Evolutionary conservation across 768 basidiomycete species (phyloP).

Genomic region (Gymnopilus junonius): DNA sequence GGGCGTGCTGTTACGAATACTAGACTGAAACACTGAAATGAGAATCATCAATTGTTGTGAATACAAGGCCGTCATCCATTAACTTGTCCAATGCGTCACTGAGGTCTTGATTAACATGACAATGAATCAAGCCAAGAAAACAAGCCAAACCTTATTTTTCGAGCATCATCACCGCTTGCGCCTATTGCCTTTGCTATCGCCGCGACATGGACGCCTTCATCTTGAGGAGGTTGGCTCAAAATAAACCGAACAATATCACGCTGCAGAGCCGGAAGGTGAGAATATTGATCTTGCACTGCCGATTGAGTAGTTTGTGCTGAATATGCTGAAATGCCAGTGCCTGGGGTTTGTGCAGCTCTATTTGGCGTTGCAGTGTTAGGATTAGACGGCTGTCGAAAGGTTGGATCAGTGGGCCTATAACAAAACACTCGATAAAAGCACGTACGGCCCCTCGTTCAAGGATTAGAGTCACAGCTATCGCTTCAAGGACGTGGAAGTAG

Average conservation of each 20-base stretch:
- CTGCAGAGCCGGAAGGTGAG: constrained; percentile 62
- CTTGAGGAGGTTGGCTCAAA: constrained; percentile 43
- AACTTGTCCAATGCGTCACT: constrained; percentile 78
- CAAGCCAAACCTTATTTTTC: constrained; percentile 59
- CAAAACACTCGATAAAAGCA: constrained; percentile 5
- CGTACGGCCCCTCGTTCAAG: constrained; percentile 71
- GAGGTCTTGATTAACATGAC: background rate
- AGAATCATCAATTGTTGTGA: constrained; percentile 81
- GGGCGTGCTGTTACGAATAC: background rate
- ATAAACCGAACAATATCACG: constrained; percentile 73
- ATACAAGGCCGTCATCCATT: constrained; percentile 82
- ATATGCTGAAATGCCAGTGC: constrained; percentile 42
- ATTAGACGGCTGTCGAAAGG: constrained; percentile 24
- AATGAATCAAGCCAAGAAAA: background rate
- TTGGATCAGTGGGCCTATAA: constrained; percentile 15
- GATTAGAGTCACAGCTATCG: constrained; percentile 67
- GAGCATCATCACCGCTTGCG: constrained; percentile 44
- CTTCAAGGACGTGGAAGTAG: constrained; percentile 81
- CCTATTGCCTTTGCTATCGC: constrained; percentile 72
- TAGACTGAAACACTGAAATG: constrained; percentile 65
- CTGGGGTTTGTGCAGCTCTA: constrained; percentile 5
- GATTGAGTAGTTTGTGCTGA: constrained; percentile 34
- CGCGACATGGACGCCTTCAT: constrained; percentile 77
- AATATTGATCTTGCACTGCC: constrained; percentile 47
- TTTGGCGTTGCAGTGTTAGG: constrained; percentile 10